Evolutionary conservation across 352 stramenopile genomes (phyloP).

Genomic region (Globisporangium heterothallicum): DNA sequence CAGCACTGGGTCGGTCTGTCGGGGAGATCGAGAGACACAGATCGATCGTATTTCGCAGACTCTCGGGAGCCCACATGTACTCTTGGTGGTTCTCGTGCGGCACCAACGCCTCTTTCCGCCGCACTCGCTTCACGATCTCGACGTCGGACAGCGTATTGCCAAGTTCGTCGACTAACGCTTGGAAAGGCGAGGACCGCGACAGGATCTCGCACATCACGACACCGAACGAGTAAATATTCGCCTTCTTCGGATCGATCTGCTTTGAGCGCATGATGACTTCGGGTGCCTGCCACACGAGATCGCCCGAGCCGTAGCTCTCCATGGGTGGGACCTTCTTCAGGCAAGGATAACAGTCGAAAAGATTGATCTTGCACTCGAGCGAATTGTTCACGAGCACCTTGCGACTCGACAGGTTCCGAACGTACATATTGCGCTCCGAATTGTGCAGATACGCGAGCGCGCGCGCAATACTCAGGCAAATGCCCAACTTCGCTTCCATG

Average conservation of each 20-base stretch:
- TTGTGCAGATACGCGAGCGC: slow-evolving; percentile 62
- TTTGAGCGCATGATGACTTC: slow-evolving; percentile 45
- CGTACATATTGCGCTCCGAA: slow-evolving; percentile 35
- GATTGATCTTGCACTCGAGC: slow-evolving; percentile 50
- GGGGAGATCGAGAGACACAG: slow-evolving; percentile 44
- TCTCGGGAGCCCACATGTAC: slow-evolving; percentile 32
- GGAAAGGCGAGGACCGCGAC: slow-evolving; percentile 41
- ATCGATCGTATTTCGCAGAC: slow-evolving; percentile 36
- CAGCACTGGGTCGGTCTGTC: slow-evolving; percentile 41
- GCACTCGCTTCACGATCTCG: slow-evolving; percentile 33
- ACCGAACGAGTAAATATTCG: slow-evolving; percentile 64
- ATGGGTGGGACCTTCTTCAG: slow-evolving; percentile 20
- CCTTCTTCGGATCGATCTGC: slow-evolving; percentile 39
- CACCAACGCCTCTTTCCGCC: slow-evolving; percentile 24
- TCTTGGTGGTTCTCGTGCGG: slow-evolving; percentile 43
- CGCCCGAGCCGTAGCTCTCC: slow-evolving; percentile 38
- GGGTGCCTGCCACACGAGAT: slow-evolving; percentile 45
- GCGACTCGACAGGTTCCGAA: slow-evolving; percentile 41
- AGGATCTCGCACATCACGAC: slow-evolving; percentile 59
- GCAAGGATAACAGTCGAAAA: slow-evolving; percentile 49
- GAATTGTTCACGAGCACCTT: slow-evolving; percentile 53
- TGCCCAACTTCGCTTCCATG: slow-evolving; percentile 46
- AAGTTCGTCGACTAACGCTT: slow-evolving; percentile 31
- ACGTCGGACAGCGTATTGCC: slow-evolving; percentile 56
- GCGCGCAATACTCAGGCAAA: slow-evolving; percentile 62